A percentile compares a stretch with the other conserved stretches of the same genome.
Evolutionary conservation across 331 rosid genomes (phyloP).

Genomic region (Cydonia oblonga): DNA sequence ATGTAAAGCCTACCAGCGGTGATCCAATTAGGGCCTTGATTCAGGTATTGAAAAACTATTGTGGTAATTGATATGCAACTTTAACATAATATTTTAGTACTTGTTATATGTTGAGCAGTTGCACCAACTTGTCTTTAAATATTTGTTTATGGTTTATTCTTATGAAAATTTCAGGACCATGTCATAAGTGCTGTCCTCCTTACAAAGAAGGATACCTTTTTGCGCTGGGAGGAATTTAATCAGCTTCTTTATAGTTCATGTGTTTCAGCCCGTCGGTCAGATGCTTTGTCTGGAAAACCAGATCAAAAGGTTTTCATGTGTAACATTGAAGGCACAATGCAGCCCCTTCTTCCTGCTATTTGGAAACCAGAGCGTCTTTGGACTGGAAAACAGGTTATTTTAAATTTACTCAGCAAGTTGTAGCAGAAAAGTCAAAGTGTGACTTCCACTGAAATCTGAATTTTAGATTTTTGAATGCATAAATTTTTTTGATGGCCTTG

Average conservation of each 20-base stretch:
- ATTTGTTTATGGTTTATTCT: background rate
- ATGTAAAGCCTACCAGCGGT: slow-evolving; percentile 96
- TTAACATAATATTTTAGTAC: background rate
- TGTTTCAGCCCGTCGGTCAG: slow-evolving; percentile 35
- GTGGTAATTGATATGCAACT: background rate
- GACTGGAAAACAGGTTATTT: slow-evolving; percentile 87
- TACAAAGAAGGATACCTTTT: slow-evolving; percentile 76
- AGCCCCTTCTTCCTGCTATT: slow-evolving; percentile 69
- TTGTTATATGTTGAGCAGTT: background rate
- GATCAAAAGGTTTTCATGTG: slow-evolving; percentile 45
- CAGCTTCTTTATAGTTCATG: slow-evolving; percentile 88
- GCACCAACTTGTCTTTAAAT: background rate
- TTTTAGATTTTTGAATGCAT: background rate
- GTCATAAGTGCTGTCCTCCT: slow-evolving; percentile 84
- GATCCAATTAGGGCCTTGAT: slow-evolving; percentile 89
- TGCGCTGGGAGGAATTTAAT: slow-evolving; percentile 50
- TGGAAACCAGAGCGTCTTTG: slow-evolving; percentile 87
- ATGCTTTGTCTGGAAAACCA: slow-evolving; percentile 32
- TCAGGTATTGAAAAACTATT: background rate
- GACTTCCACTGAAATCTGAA: background rate
- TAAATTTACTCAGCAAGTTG: background rate
- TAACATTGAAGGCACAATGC: slow-evolving; percentile 50
- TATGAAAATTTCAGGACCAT: slow-evolving; percentile 59
- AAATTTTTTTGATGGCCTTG: background rate
- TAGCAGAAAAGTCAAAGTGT: background rate